Conservation (phyloP, 2,329 filamentous ascomycete genomes). For the Claviceps sp. region DNA sequence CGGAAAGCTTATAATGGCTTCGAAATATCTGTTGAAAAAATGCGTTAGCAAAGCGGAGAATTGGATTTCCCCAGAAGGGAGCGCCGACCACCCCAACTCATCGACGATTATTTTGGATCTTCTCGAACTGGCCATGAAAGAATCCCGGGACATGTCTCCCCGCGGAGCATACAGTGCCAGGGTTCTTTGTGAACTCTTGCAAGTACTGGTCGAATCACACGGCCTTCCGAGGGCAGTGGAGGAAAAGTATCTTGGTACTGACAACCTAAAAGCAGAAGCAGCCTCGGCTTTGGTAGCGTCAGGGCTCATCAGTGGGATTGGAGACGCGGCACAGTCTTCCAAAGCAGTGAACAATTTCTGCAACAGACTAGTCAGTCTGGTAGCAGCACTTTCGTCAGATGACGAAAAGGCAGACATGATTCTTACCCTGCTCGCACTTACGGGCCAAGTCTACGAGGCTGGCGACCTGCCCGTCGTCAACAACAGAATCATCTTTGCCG, state of each 20-base stretch:
- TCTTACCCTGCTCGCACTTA: constrained; percentile 41
- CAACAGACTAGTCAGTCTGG: constrained; percentile 47
- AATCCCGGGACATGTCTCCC: constrained; percentile 27
- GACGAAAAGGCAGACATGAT: constrained; percentile 31
- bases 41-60: constrained; percentile 19
- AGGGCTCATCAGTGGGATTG: constrained; percentile 38
- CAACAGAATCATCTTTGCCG: constrained; percentile 67
- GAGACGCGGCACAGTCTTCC: constrained; percentile 34
- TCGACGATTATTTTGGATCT: constrained; percentile 28
- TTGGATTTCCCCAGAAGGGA: constrained; percentile 23
- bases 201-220: constrained; percentile 31
- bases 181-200: constrained; percentile 35
- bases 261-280: constrained; percentile 32
- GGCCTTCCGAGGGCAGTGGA: constrained; percentile 33
- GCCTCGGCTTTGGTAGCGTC: constrained; percentile 33
- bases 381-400: constrained; percentile 34
- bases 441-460: constrained; percentile 35
- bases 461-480: constrained; percentile 43
- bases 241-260: constrained; percentile 30
- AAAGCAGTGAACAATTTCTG: constrained; percentile 38
- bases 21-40: constrained; percentile 23
- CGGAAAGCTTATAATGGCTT: constrained; percentile 29
- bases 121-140: constrained; percentile 29
- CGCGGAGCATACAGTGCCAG: constrained; percentile 39
- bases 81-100: constrained; percentile 18